Evolutionary conservation across 768 basidiomycete genomes (phyloP).

Genomic region (Mycena crocata): DNA sequence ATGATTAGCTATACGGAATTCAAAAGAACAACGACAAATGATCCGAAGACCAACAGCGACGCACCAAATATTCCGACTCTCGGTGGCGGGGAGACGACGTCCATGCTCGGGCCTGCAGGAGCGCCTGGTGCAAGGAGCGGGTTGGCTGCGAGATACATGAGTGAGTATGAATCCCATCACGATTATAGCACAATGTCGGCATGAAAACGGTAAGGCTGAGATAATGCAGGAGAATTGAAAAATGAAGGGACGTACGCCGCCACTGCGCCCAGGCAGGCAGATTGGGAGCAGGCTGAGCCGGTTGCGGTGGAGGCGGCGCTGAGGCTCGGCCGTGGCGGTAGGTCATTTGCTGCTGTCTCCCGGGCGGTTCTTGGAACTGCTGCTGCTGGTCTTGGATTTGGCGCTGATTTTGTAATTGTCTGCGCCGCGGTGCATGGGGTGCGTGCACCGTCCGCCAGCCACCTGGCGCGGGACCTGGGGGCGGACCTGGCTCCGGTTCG

Average conservation of each 20-base stretch:
- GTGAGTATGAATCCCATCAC: not conserved
- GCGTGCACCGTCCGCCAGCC: slow-evolving; percentile 66
- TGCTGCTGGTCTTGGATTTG: not conserved
- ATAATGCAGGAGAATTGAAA: no score
- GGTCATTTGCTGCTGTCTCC: slow-evolving; percentile 37
- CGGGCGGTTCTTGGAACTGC: slow-evolving; percentile 16
- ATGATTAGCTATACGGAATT: no score
- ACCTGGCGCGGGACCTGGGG: slow-evolving; percentile 54
- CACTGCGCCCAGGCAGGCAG: slow-evolving; percentile 69
- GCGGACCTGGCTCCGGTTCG: slow-evolving; percentile 34
- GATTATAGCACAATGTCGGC: no score
- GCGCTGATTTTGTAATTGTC: not conserved
- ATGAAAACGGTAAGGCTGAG: no score
- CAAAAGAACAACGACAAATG: no score
- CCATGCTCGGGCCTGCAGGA: slow-evolving; percentile 6
- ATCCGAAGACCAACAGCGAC: not conserved
- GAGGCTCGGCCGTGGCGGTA: slow-evolving; percentile 34
- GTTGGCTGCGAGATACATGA: not conserved
- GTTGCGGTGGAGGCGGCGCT: slow-evolving; percentile 39
- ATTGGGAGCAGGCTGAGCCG: slow-evolving; percentile 40
- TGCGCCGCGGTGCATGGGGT: slow-evolving; percentile 42
- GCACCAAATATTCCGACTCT: slow-evolving; percentile 24
- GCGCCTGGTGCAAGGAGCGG: slow-evolving; percentile 17
- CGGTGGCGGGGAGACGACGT: slow-evolving; percentile 2
- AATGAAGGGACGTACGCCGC: slow-evolving; percentile 54